Conservation (phyloP, 1,284 basidiomycete species). For the Ceratobasidium sp. region DNA sequence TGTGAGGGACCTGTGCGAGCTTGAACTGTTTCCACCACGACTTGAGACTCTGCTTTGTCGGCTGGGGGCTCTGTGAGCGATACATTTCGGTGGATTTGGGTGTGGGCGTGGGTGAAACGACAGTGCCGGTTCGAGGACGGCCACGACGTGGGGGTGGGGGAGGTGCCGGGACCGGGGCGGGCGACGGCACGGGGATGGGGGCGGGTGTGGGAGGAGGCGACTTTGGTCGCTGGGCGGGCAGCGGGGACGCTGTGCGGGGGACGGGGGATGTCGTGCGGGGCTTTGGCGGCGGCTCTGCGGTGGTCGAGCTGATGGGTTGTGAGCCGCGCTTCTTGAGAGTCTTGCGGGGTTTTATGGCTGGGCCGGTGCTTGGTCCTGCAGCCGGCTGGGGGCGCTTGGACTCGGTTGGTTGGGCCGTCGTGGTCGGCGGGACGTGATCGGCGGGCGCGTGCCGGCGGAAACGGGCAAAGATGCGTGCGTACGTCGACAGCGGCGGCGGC, state of each 20-base stretch:
- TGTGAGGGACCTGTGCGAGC: constrained; percentile 59
- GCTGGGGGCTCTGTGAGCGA: constrained; percentile 47
- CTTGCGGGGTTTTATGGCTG: constrained; percentile 11
- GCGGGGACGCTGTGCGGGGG: constrained; percentile 5
- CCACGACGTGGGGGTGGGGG: constrained; percentile 7
- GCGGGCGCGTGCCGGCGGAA: constrained; percentile 24
- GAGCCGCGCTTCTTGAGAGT: constrained; percentile 30
- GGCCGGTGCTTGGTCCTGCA: constrained; percentile 16
- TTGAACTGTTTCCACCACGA: constrained; percentile 86
- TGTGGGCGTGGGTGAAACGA: neutral
- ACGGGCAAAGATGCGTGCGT: constrained; percentile 21
- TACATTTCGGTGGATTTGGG: constrained; percentile 18
- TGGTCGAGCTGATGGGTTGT: constrained; percentile 7
- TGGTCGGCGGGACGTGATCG: constrained; percentile 16
- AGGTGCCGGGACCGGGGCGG: neutral
- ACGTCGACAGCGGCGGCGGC: neutral
- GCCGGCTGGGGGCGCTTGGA: constrained; percentile 21
- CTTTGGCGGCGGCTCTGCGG: neutral
- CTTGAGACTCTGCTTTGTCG: constrained; percentile 71
- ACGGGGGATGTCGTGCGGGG: neutral
- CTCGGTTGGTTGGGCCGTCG: neutral
- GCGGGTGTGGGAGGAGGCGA: constrained; percentile 19
- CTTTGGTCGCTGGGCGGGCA: neutral
- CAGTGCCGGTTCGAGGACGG: neutral
- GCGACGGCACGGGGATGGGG: constrained; percentile 31